Conservation (phyloP, 2,329 filamentous ascomycete genomes). For the Hypoxylon sp. region DNA sequence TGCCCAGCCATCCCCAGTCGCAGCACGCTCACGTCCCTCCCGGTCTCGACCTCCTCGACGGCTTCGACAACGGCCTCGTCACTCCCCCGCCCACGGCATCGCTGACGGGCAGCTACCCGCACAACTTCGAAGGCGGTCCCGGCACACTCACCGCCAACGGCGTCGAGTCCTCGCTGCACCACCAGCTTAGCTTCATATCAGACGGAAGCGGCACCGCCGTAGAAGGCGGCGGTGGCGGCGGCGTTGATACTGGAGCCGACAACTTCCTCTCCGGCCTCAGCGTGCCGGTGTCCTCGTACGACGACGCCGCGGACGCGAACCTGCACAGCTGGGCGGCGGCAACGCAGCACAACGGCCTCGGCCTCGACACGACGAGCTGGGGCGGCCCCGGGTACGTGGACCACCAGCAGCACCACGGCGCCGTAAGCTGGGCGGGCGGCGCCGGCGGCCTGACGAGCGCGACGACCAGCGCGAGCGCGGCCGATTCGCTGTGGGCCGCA, state of each 20-base stretch:
- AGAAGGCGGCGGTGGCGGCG: slow-evolving; percentile 33
- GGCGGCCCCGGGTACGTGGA: slow-evolving; percentile 11
- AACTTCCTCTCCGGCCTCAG: slow-evolving; percentile 45
- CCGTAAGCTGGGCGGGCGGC: slow-evolving; percentile 37
- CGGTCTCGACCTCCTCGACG: slow-evolving; percentile 54
- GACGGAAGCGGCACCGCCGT: slow-evolving; percentile 44
- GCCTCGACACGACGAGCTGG: slow-evolving; percentile 12
- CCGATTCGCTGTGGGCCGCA: slow-evolving; percentile 37
- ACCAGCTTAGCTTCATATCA: slow-evolving; percentile 51
- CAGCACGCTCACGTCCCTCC: slow-evolving; percentile 32
- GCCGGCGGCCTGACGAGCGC: slow-evolving; percentile 15
- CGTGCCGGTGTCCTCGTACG: slow-evolving; percentile 28
- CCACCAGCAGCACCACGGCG: background rate
- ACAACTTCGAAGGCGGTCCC: slow-evolving; percentile 50
- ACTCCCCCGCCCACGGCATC: slow-evolving; percentile 65
- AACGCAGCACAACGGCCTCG: background rate
- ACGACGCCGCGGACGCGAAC: slow-evolving; percentile 15
- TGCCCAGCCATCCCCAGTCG: slow-evolving; percentile 28
- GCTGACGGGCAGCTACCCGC: slow-evolving; percentile 55
- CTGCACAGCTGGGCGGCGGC: slow-evolving; percentile 20
- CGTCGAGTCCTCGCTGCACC: slow-evolving; percentile 36
- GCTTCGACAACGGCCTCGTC: slow-evolving; percentile 60
- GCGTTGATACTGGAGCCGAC: slow-evolving; percentile 31
- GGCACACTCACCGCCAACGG: slow-evolving; percentile 24
- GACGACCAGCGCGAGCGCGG: slow-evolving; percentile 5